Percentiles rank a stretch among this genome's conserved stretches.
Conservation (phyloP, 805 yeast genomes). For the Cyberlindnera euphorbiiphila region DNA sequence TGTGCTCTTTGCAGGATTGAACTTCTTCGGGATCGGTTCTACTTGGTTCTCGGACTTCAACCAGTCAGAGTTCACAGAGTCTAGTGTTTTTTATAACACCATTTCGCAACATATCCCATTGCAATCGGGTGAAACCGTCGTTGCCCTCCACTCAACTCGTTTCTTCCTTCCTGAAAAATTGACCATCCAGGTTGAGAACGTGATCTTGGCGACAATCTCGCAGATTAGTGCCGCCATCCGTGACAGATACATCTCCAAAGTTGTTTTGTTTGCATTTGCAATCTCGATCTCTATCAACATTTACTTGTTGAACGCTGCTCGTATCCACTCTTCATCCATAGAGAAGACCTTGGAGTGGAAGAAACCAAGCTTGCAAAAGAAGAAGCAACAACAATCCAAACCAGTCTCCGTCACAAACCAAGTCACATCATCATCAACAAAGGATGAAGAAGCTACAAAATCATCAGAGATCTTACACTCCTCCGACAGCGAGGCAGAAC, state of each 20-base stretch:
- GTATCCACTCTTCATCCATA: conserved; percentile 48
- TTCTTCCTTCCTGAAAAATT: conserved; percentile 55
- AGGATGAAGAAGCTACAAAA: conserved; percentile 19
- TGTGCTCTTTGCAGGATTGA: conserved; percentile 56
- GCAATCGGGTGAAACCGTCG: conserved; percentile 46
- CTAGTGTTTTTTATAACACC: conserved; percentile 24
- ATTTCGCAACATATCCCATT: conserved; percentile 30
- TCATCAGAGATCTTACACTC: conserved; percentile 28
- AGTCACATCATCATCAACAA: conserved; percentile 8
- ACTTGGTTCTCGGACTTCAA: conserved; percentile 60
- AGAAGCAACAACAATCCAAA: conserved; percentile 33
- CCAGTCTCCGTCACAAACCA: conserved; percentile 30
- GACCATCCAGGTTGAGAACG: conserved; percentile 60
- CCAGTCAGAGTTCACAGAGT: conserved; percentile 22
- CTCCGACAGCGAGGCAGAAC: conserved; percentile 35
- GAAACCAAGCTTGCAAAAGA: conserved; percentile 30
- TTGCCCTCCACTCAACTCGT: conserved; percentile 54
- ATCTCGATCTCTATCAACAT: conserved; percentile 77
- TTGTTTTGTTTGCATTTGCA: conserved; percentile 66
- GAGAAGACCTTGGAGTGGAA: conserved; percentile 22
- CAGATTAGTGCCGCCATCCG: conserved; percentile 64
- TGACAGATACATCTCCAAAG: conserved; percentile 77
- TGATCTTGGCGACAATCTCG: conserved; percentile 45
- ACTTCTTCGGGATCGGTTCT: conserved; percentile 64
- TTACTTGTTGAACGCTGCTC: conserved; percentile 83